Evolutionary conservation across 2,329 filamentous ascomycete species (phyloP), one percentile per base, ranked within the genome.

Genomic region (Fusarium nygamai): DNA sequence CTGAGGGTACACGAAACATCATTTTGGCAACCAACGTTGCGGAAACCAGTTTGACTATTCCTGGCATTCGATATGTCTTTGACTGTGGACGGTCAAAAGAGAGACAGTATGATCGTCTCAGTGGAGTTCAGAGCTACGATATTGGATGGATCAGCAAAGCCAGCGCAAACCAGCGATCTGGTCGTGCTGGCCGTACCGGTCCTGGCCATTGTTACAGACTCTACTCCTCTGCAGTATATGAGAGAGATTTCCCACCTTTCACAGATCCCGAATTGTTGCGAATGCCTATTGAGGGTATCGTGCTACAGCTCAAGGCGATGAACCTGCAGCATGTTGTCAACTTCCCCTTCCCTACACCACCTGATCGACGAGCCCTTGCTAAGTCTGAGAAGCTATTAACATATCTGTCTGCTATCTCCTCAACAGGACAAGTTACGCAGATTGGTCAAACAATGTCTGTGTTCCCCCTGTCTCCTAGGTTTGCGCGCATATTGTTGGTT

Each of bases 91-190:
- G 97, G 57, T 93, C 94, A 41, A 99, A 99, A 82, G 95, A 98
- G 82, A 92, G 96, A 72, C 93, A 92, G 66, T 98, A 96, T 78
- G 94, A 98, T 80, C 88, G 90, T n/a, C 85, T 90, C 17, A 98
- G 93, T 14, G 96, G 96, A 8, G 96, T 99, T 2, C 96, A 99
- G 81, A 98, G 93, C 79, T 99, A 98, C 80, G 93, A 98, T 78
- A 90, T 99, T 61, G 93, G 93, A 46, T 99, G 96, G 94, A 97
- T 98, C 81, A 98, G 95, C 85, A 98, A 99, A 84, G 96, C 96
- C 34, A 97, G 94, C 81, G 96, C 96, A 13, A 93, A 92, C 74
- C 96, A 99, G 83, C 90, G 96, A 81, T 91, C 94, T 67, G 96
- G 96, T 84, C 94, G 96, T 88, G 96, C 96, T 65, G 96, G 97